Evolutionary conservation across 2,329 filamentous ascomycete genomes (phyloP), one percentile per base, ranked within the genome.

Genomic region (Trichoderma simmonsii): DNA sequence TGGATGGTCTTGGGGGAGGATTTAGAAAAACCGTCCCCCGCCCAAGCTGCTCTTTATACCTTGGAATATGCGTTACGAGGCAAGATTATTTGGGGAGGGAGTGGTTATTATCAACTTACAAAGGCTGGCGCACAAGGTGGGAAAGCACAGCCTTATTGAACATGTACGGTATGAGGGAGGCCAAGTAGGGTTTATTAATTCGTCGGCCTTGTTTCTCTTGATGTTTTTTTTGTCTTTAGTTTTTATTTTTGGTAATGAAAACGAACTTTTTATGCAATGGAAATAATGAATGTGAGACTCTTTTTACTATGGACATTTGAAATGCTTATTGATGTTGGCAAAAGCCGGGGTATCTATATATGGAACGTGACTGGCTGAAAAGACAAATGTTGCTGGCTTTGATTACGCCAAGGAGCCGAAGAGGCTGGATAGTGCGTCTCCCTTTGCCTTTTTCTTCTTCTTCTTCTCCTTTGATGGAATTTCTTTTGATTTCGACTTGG

Each of bases 401-500:
- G 5, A 32, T 59, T 43, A 71, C 9, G 61, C 21, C 15, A 93
- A 80, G 11, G 87, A 87, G 67, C 85, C 86, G 77, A 96, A 96
- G 28, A 95, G 81, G 77, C 90, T 90, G 73, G 94, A 92, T 70
- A 95, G 92, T 56, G 88, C 91, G 78, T 94, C 89, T 6, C 84
- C 83, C 48, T 84, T 87, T 74, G 84, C 87, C 71, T 85, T 86
- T 76, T 85, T 89, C 80, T 87, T 90, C 78, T 85, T 88, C 73
- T 81, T 84, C 71, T 84, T 82, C n/a, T 70, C 34, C 18, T 34
- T 61, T 11, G 51, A 43, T 14, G 51, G 1, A 6, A n/a, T 1
- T 14, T 69, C 56, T 1, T 36, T 70, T 34, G n/a, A 11, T 6
- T 69, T 60, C 6, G 54, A 8, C 4, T 54, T 70, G 28, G 21